Evolutionary conservation across 202 grass and related monocot species (phyloP), one percentile per base, ranked within the genome.

Genomic region (Carex arenaria): DNA sequence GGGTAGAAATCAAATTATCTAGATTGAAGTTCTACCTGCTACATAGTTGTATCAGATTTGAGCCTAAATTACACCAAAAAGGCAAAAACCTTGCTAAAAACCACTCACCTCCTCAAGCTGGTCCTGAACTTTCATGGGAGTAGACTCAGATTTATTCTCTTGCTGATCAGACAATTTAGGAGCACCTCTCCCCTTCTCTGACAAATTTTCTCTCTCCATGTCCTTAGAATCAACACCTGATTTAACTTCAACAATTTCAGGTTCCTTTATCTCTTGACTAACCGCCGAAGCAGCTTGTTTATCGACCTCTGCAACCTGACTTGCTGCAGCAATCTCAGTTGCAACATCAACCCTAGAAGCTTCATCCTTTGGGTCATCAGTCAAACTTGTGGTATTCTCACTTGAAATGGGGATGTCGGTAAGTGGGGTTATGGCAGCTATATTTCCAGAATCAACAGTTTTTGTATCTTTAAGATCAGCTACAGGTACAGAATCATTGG

Each of bases 31-130:
- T 38, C 74, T 78, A 78, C 57, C 9, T 60, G 20, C 47, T 22
- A 74, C 23, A 40, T 36, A 60, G 7, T 38, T 40, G 54, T 12
- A 40, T 19, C 52, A 60, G 4, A 76, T 7, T 56, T 56, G 22
- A 64, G 17, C 45, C 40, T 62, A 49, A 82, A 79, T 71, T 63
- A 68, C 7, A 70, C 40, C 53, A 69, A 54, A 38, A 30, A 60
- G 64, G 31, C 53, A 69, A 54, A 38, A 28, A 59, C 26, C 5
- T 30, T 61, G 64, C 47, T 17, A 78, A 53, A 47, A 78, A 82
- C 14, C 68, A 78, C 67, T 5, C 90, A 94, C 96, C 96, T 99
- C 96, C 57, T 99, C 96, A 73, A 99, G 96, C 54, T 96, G 96
- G 81, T 99, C 96, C 83, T 92, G 91, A 64, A 92, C 89, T 89